Evolutionary conservation across 768 basidiomycete genomes (phyloP), one percentile per base, ranked within the genome.

Genomic region (Tylopilus vinaceipallidus): DNA sequence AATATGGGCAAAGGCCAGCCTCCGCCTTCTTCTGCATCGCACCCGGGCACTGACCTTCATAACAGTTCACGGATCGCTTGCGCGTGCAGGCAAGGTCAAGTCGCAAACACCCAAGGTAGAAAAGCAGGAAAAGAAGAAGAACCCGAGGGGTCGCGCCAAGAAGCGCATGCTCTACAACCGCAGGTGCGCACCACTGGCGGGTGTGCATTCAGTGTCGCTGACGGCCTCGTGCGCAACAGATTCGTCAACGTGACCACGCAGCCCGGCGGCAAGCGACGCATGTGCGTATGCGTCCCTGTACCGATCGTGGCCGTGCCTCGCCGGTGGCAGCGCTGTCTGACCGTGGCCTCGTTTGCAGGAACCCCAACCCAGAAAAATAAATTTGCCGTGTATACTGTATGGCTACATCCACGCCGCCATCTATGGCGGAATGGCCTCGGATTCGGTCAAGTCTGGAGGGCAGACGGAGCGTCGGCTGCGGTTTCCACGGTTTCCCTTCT

Each of bases 61-160:
- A 14, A 35, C 24, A 93, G 94, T 95, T 77, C 94, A 98, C 88
- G 94, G 94, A 73, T 98, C 94, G 71, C 93, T 95, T 77, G 94
- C 94, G 77, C 94, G 94, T 81, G 94, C 94, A 71, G 95, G 95
- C 73, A 98, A 98, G 84, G 95, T 98, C 81, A 97, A 93, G 41
- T 42, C 41, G 27, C 41, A 42, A 27, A 42, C 41, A 29, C 95
- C 95, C 66, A 98, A 98, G 77, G 95, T 97, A 68, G 95, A 97
- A 67, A 84, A 87, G 73, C 92, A 95, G 78, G 95, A 98, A 79
- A 98, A 97, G 88, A 94, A 94, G 88, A 98, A 98, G 86, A 84
- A 76, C 33, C 92, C 92, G 49, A 95, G 88, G 76, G 95, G 95
- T 56, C 92, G 95, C 69, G 95, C 95, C 55, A 97, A 95, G 88